Conservation (phyloP, 805 yeast species). For the Myxozyma sirexii region DNA sequence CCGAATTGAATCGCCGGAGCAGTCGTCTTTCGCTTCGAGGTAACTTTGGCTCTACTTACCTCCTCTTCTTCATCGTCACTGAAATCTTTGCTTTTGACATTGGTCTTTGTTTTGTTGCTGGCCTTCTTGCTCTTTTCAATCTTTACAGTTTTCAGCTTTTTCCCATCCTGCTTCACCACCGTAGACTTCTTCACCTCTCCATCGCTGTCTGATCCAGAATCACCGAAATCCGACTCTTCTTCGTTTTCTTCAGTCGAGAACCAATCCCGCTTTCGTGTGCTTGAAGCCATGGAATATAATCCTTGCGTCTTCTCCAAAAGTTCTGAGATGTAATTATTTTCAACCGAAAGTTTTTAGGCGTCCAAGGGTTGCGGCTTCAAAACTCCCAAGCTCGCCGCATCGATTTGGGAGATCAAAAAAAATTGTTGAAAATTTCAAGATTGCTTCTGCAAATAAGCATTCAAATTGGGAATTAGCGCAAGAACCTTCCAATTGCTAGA, state of each 20-base stretch:
- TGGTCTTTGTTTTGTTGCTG: too few species aligned
- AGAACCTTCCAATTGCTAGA: too few species aligned
- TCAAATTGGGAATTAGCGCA: too few species aligned
- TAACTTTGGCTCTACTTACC: constrained; percentile 7
- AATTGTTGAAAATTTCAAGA: neutral
- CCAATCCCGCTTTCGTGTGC: constrained; percentile 25
- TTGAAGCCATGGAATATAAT: neutral
- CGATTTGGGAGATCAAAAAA: constrained; percentile 7
- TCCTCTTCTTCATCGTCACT: constrained; percentile 9
- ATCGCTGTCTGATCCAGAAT: constrained; percentile 24
- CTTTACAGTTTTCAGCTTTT: constrained; percentile 25
- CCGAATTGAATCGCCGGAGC: constrained; percentile 10
- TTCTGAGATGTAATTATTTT: neutral
- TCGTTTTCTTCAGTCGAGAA: constrained; percentile 36
- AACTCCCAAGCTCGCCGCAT: constrained; percentile 14
- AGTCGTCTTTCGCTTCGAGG: constrained; percentile 7
- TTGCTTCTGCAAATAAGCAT: too few species aligned
- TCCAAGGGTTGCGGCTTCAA: neutral
- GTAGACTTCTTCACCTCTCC: constrained; percentile 35
- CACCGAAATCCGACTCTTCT: constrained; percentile 28
- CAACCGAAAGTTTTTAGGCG: too few species aligned
- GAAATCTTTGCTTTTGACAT: neutral
- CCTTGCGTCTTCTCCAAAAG: neutral
- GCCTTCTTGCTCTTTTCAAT: constrained; percentile 35
- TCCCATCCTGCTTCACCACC: constrained; percentile 14